These are phyloP conservation scores for Chrysoporthe deuterocubensis DNA, from an alignment of 2,329 filamentous ascomycete genomes.

Conservation along the genomic window DNA sequence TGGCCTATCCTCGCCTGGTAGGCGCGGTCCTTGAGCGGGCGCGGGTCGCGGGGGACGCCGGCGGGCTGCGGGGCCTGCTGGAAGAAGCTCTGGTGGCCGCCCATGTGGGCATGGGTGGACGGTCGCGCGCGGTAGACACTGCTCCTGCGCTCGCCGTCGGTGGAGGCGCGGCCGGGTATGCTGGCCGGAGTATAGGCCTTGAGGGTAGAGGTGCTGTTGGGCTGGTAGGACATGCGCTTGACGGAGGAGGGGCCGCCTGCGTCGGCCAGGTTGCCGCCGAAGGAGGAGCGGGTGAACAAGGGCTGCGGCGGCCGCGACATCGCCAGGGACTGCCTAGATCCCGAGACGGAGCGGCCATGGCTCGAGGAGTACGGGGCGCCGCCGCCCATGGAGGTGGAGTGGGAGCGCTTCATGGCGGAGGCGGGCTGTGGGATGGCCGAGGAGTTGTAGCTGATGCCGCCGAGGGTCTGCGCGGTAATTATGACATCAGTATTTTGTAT, in stretches of 20 bases:
- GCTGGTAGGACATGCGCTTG: conserved; percentile 80
- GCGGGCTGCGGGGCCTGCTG: conserved; percentile 81
- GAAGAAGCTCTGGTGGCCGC: conserved; percentile 88
- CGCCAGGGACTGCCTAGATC: conserved; percentile 83
- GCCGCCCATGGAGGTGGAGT: conserved; percentile 68
- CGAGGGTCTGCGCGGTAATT: conserved; percentile 71
- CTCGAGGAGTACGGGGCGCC: conserved; percentile 67
- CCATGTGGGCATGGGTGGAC: conserved; percentile 68
- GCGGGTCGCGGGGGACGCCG: conserved; percentile 82
- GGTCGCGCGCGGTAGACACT: conserved; percentile 78
- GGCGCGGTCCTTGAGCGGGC: conserved; percentile 79
- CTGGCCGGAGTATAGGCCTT: conserved; percentile 71
- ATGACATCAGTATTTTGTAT: conserved; percentile 3
- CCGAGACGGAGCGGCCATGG: conserved; percentile 82
- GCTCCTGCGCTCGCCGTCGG: conserved; percentile 69
- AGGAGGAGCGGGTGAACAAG: conserved; percentile 83
- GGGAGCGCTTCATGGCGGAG: conserved; percentile 92
- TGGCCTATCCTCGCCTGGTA: conserved; percentile 84
- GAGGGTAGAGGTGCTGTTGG: conserved; percentile 59
- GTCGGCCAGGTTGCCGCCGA: conserved; percentile 77
- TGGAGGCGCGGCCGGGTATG: conserved; percentile 50
- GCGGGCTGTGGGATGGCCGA: conserved; percentile 81
- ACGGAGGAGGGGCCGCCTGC: conserved; percentile 82
- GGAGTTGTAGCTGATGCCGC: conserved; percentile 79
- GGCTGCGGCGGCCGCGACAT: conserved; percentile 83